A percentile compares a stretch with the other conserved stretches of the same genome.
Conservation (phyloP, 176 grass and related monocot genomes). For the Eragrostis nindensis region DNA sequence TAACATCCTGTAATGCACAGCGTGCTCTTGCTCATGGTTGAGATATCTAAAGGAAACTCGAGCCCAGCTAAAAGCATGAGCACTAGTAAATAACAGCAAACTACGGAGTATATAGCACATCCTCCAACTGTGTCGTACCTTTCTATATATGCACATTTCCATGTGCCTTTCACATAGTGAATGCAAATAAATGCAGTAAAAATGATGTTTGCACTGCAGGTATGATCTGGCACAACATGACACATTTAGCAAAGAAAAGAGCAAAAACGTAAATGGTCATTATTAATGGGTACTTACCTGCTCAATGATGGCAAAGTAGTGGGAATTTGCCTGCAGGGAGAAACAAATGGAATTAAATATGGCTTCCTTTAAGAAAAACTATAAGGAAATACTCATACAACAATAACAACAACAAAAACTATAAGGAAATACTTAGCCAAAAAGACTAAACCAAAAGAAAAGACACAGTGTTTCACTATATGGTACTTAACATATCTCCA, state of each 20-base stretch:
- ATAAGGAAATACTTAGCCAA: not conserved
- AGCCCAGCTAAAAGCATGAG: slow-evolving; percentile 1
- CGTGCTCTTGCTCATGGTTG: slow-evolving; percentile 4
- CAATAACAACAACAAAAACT: no score
- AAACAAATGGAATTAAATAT: slow-evolving; percentile 31
- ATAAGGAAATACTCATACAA: not conserved
- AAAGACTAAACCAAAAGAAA: slow-evolving; percentile 16
- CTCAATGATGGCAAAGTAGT: slow-evolving; percentile 97
- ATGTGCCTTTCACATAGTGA: not conserved
- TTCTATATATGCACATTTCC: slow-evolving; percentile 1
- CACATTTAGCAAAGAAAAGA: not conserved
- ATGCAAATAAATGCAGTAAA: not conserved
- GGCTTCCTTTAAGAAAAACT: slow-evolving; percentile 16
- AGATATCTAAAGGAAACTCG: slow-evolving; percentile 2
- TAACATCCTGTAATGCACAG: not conserved
- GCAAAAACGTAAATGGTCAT: slow-evolving; percentile 15
- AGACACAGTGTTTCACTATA: slow-evolving; percentile 2
- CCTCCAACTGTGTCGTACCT: not conserved
- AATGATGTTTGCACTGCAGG: slow-evolving; percentile 9
- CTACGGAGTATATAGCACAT: not conserved
- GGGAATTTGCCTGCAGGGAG: slow-evolving; percentile 90
- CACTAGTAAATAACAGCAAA: slow-evolving; percentile 30
- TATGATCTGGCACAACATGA: slow-evolving; percentile 13
- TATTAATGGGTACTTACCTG: slow-evolving; percentile 63
- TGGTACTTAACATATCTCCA: not conserved